A percentile compares a stretch with the other conserved stretches of the same genome.
Evolutionary conservation across 1,284 basidiomycete species (phyloP).

Genomic region (Trametes hirsuta): DNA sequence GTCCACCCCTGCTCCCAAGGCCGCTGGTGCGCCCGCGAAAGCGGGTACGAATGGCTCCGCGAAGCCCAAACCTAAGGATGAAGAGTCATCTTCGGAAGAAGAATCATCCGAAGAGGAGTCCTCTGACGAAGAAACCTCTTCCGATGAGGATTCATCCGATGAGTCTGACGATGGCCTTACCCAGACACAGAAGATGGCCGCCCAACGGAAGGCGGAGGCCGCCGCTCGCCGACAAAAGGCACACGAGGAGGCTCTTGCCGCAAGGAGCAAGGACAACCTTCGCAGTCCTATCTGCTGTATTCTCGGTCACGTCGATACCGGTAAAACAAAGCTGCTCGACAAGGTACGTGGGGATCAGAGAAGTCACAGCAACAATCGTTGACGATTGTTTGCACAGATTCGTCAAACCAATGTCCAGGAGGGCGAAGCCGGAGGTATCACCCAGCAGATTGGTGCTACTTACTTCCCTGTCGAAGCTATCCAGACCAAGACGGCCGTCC

Average conservation of each 20-base stretch:
- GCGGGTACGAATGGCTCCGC: conserved; percentile 12
- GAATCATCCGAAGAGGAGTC: conserved; percentile 46
- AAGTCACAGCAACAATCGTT: neutral
- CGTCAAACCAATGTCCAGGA: conserved; percentile 99
- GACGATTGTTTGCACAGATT: conserved; percentile 60
- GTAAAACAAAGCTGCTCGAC: conserved; percentile 98
- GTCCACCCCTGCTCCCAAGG: conserved; percentile 33
- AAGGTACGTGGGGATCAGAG: conserved; percentile 59
- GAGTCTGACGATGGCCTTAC: conserved; percentile 65
- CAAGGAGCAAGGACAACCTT: conserved; percentile 87
- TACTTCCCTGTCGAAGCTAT: conserved; percentile 99
- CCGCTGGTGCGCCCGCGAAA: conserved; percentile 32
- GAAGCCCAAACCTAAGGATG: conserved; percentile 25
- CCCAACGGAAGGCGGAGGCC: conserved; percentile 84
- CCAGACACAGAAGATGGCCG: conserved; percentile 65
- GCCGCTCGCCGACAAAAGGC: conserved; percentile 82
- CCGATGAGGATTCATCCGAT: conserved; percentile 51
- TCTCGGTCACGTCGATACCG: conserved; percentile 99
- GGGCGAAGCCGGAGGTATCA: conserved; percentile 99
- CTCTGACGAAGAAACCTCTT: conserved; percentile 46
- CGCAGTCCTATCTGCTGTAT: conserved; percentile 99
- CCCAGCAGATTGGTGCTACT: conserved; percentile 99
- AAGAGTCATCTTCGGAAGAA: conserved; percentile 34
- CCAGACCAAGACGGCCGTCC: conserved; percentile 87
- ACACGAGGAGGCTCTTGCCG: conserved; percentile 86